These are phyloP conservation scores for Hypoxylon sp. DNA, from an alignment of 2,329 filamentous ascomycete species.

Conservation along the genomic window DNA sequence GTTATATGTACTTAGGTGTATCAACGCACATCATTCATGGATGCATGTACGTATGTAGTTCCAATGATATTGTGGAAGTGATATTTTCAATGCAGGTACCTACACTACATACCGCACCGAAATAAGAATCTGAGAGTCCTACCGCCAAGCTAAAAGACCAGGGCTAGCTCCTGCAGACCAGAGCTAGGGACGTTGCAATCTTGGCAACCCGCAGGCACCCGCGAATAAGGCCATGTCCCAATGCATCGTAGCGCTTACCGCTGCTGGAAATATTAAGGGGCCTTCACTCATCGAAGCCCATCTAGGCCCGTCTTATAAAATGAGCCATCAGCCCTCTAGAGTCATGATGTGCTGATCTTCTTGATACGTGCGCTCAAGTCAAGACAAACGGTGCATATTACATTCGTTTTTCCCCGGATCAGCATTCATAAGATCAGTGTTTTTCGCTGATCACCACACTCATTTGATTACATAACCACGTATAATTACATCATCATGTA, in stretches of 20 bases:
- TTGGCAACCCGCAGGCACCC: constrained; percentile 25
- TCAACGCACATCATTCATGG: no score
- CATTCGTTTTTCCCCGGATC: constrained; percentile 7
- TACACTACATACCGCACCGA: background rate
- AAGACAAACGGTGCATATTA: constrained; percentile 21
- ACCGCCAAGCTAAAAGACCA: background rate
- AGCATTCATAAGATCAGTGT: constrained; percentile 14
- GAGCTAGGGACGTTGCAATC: constrained; percentile 27
- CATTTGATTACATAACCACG: constrained; percentile 23
- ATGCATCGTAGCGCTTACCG: constrained; percentile 31
- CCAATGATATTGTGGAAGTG: no score
- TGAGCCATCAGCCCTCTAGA: constrained; percentile 14
- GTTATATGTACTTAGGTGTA: no score
- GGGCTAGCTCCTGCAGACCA: constrained; percentile 24
- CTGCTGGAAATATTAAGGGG: constrained; percentile 30
- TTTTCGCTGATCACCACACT: constrained; percentile 27
- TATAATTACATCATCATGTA: constrained; percentile 33
- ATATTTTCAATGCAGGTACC: background rate
- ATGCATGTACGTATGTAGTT: no score
- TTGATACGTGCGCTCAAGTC: constrained; percentile 20
- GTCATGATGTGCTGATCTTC: constrained; percentile 11
- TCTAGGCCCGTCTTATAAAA: constrained; percentile 35
- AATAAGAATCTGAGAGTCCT: constrained; percentile 8
- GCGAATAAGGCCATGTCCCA: constrained; percentile 30
- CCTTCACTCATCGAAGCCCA: constrained; percentile 1